Conservation (phyloP, 2,329 filamentous ascomycete genomes). For the Trichoderma lentiforme region DNA sequence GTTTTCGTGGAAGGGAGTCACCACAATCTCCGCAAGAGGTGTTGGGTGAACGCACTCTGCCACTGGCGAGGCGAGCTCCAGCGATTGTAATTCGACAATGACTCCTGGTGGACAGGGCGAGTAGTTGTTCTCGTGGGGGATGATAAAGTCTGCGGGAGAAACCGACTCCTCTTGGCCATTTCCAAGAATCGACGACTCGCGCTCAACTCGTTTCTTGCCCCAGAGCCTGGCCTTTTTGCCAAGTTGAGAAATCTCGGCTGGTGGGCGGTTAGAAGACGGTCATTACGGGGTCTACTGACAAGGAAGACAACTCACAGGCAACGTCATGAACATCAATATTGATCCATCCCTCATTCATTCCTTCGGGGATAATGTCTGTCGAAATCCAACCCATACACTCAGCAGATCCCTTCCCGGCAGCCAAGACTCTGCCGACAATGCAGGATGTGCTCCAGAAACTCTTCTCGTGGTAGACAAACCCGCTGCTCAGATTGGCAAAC, state of each 20-base stretch:
- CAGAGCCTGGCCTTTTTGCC: slow-evolving; percentile 58
- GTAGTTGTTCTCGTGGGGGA: slow-evolving; percentile 57
- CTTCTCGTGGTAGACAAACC: slow-evolving; percentile 60
- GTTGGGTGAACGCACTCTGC: slow-evolving; percentile 45
- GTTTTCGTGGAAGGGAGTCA: slow-evolving; percentile 37
- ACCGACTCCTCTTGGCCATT: slow-evolving; percentile 53
- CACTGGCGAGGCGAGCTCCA: slow-evolving; percentile 46
- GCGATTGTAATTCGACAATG: slow-evolving; percentile 46
- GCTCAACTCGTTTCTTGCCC: slow-evolving; percentile 58
- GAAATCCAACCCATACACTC: slow-evolving; percentile 70
- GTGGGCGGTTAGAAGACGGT: neutral
- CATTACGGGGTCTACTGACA: neutral
- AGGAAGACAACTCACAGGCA: slow-evolving; percentile 39
- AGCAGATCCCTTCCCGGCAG: slow-evolving; percentile 57
- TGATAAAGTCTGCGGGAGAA: slow-evolving; percentile 60
- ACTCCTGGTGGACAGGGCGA: slow-evolving; percentile 45
- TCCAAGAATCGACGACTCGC: slow-evolving; percentile 58
- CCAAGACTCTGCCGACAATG: slow-evolving; percentile 62
- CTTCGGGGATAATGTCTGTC: slow-evolving; percentile 54
- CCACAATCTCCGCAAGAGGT: slow-evolving; percentile 41
- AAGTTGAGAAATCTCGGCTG: slow-evolving; percentile 48
- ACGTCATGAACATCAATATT: slow-evolving; percentile 55
- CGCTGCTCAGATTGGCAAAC: slow-evolving; percentile 60
- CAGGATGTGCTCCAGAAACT: slow-evolving; percentile 69
- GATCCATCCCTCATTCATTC: slow-evolving; percentile 54